A percentile compares a stretch with the other conserved stretches of the same genome.
Evolutionary conservation across 2,329 filamentous ascomycete species (phyloP).

Genomic region (Fusarium humuli): DNA sequence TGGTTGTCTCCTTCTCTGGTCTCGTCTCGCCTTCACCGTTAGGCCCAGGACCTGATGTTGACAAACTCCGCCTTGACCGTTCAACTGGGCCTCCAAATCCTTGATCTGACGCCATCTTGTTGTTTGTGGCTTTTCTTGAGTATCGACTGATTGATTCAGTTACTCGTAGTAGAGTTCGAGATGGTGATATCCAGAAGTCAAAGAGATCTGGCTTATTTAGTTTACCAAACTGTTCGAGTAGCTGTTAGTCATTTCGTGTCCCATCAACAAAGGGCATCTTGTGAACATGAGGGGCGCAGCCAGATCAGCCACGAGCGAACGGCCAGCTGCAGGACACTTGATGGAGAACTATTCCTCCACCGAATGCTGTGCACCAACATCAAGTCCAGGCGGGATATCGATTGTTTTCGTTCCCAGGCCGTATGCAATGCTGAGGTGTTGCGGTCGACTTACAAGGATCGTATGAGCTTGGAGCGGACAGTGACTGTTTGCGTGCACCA

Average conservation of each 20-base stretch:
- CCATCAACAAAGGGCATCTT: neutral
- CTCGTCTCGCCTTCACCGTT: constrained; percentile 59
- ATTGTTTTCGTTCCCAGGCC: constrained; percentile 2
- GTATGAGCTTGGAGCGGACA: constrained; percentile 21
- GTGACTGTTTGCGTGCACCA: constrained; percentile 33
- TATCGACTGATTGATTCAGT: neutral
- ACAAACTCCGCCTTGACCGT: constrained; percentile 51
- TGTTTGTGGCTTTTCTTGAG: neutral
- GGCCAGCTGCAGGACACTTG: constrained; percentile 46
- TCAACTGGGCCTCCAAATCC: constrained; percentile 57
- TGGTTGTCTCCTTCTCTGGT: constrained; percentile 57
- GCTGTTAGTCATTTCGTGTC: constrained; percentile 27
- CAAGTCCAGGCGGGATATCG: neutral
- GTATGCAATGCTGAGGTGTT: constrained; percentile 22
- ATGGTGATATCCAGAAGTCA: neutral
- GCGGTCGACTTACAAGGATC: constrained; percentile 44
- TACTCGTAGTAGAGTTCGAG: neutral
- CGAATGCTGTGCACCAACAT: constrained; percentile 31
- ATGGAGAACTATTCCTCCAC: constrained; percentile 37
- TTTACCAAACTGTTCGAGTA: constrained; percentile 8
- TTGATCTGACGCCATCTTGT: constrained; percentile 59
- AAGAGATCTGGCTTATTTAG: neutral
- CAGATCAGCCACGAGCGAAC: constrained; percentile 41
- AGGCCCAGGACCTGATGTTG: constrained; percentile 56
- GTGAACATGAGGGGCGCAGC: constrained; percentile 19